Base-by-base conservation (phyloP, 179 eudicot genomes). In the Heliamphora ciliata region DNA sequence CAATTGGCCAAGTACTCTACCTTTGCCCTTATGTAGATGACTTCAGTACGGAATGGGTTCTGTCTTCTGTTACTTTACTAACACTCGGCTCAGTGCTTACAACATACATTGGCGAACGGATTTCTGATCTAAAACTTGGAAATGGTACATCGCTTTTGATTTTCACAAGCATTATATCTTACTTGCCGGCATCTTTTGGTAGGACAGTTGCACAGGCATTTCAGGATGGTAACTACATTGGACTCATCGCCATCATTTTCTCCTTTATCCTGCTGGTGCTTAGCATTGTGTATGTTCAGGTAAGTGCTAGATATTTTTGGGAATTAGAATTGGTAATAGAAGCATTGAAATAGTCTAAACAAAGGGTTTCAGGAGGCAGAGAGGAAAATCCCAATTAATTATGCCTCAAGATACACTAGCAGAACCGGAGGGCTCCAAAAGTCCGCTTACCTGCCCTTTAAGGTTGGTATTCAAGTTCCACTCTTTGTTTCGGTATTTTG, bases 231-330 rank as follows among this genome's bases (percentile, higher is more conserved):
- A 97, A 97, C 85, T 93, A 97, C 76, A 72, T 83, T 80, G 99
- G 99, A 64, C 95, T 96, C 55, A 88, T 79, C 55, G 90, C 90
- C 84, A 92, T 87, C 83, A 13, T 92, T 61, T 76, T 86, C 64
- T 91, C 97, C 60, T 96, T 96, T 83, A 83, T 89, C 79, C 82
- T 90, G 68, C 87, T 96, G 89, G 99, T 96, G 72, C 93, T 96
- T 74, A 91, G 99, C 50, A 96, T 96, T 78, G 99, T 96, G 5
- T 96, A 96, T 90, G 99, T 96, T 84, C 99, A 94, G 98, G 99
- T 94, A 86, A 84, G 79, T 74, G 59, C 64, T 54, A 78, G 48
- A 51, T 59, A 0, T 48, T 4, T 14, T 77, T 58, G 4, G 65
- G 70, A 61, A 46, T 54, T 73, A 51, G 31, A 72, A 60, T 54